Conservation (phyloP, 441 rosid genomes). For the Populus hybrid region DNA sequence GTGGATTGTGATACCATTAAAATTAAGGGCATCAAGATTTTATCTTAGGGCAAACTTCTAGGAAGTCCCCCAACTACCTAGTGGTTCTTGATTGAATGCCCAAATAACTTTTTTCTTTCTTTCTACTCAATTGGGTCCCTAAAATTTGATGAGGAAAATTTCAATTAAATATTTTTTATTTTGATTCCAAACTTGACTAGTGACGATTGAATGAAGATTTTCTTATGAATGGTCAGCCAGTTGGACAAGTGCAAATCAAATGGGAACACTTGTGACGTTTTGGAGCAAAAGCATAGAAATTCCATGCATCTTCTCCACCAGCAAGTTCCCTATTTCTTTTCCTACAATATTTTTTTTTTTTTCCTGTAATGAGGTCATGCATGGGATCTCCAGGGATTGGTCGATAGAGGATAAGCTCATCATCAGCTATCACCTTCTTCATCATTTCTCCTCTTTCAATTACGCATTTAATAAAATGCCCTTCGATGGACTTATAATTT, state of each 20-base stretch:
- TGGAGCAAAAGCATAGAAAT: neutral
- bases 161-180: too few species aligned
- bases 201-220: too few species aligned
- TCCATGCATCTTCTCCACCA: neutral
- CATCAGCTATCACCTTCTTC: slow-evolving; percentile 13
- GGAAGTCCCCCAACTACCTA: neutral
- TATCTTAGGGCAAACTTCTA: neutral
- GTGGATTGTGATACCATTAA: slow-evolving; percentile 17
- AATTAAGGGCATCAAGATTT: neutral
- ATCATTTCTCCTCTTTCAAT: slow-evolving; percentile 12
- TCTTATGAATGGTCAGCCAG: too few species aligned
- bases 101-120: neutral
- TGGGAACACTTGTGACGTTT: too few species aligned
- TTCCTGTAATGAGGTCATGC: neutral
- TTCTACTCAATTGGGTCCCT: neutral
- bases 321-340: too few species aligned
- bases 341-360: too few species aligned
- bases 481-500: neutral
- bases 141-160: too few species aligned
- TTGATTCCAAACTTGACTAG: too few species aligned
- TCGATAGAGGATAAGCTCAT: slow-evolving; percentile 22
- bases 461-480: neutral
- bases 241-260: too few species aligned
- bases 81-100: neutral
- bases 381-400: slow-evolving; percentile 15